Conservation (phyloP, 768 basidiomycete genomes). For the Porpolomopsis calyptriformis region DNA sequence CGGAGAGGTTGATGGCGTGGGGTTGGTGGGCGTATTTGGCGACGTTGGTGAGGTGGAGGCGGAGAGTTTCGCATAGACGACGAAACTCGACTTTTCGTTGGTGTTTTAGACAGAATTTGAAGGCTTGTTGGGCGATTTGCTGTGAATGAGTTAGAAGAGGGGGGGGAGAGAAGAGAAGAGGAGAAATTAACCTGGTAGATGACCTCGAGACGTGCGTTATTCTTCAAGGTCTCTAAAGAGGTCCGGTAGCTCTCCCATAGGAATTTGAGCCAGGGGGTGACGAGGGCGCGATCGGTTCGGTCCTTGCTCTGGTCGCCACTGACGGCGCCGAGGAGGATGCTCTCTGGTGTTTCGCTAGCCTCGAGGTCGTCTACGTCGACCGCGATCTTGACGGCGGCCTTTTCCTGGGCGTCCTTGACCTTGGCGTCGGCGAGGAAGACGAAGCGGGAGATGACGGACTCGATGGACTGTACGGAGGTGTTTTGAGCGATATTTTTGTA, state of each 20-base stretch:
- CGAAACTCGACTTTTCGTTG: slow-evolving; percentile 95
- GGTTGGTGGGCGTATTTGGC: slow-evolving; percentile 92
- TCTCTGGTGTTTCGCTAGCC: slow-evolving; percentile 89
- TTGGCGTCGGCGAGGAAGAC: slow-evolving; percentile 72
- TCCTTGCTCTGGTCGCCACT: slow-evolving; percentile 87
- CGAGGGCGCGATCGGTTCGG: slow-evolving; percentile 85
- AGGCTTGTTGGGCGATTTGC: slow-evolving; percentile 95
- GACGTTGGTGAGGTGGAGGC: slow-evolving; percentile 88
- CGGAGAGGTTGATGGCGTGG: slow-evolving; percentile 90
- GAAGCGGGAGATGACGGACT: slow-evolving; percentile 81
- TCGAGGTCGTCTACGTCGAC: slow-evolving; percentile 92
- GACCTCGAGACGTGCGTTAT: slow-evolving; percentile 82
- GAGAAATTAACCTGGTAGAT: slow-evolving; percentile 70
- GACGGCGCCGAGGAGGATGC: slow-evolving; percentile 82
- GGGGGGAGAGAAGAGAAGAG: neutral
- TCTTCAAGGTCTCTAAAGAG: slow-evolving; percentile 89
- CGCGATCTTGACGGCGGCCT: slow-evolving; percentile 66
- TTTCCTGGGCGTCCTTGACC: slow-evolving; percentile 77
- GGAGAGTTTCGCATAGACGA: slow-evolving; percentile 89
- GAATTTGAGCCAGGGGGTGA: slow-evolving; percentile 97
- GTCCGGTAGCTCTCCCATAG: slow-evolving; percentile 99
- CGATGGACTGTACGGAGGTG: slow-evolving; percentile 81
- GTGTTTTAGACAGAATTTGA: slow-evolving; percentile 92
- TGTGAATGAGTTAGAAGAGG: slow-evolving; percentile 20
- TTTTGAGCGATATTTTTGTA: slow-evolving; percentile 98